These are phyloP conservation scores for Graphilbum sp. DNA, from an alignment of 2,329 filamentous ascomycete genomes.

Conservation along the genomic window DNA sequence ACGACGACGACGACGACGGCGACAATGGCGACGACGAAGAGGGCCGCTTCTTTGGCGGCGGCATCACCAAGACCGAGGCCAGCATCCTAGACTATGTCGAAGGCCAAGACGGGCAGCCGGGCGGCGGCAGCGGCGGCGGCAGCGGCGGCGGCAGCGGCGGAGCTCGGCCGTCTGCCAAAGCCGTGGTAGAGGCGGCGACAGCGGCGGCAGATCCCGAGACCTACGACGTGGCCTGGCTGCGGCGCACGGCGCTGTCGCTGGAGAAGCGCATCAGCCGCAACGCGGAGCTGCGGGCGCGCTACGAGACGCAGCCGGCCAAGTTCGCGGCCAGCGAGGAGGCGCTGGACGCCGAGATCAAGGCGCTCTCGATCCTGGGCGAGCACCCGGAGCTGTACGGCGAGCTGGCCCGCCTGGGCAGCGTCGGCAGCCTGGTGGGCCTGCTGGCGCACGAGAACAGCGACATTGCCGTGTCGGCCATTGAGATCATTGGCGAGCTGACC, in stretches of 20 bases:
- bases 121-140: constrained; percentile 19
- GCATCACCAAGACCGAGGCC: constrained; percentile 65
- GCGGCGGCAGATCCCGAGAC: constrained; percentile 45
- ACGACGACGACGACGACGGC: constrained; percentile 20
- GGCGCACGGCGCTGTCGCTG: constrained; percentile 65
- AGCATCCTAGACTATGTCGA: constrained; percentile 84
- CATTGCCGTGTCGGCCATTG: constrained; percentile 79
- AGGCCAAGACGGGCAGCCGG: constrained; percentile 25
- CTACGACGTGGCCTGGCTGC: constrained; percentile 71
- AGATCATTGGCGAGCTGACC: constrained; percentile 79
- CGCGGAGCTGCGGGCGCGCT: constrained; percentile 71
- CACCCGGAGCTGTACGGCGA: constrained; percentile 71
- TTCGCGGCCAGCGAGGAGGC: constrained; percentile 81
- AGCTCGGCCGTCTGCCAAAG: no score
- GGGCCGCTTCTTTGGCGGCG: constrained; percentile 88
- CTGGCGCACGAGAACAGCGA: constrained; percentile 94
- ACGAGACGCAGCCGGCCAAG: constrained; percentile 63
- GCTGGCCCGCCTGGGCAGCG: constrained; percentile 59
- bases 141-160: constrained; percentile 16
- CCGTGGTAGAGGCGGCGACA: constrained; percentile 43
- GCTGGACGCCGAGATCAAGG: constrained; percentile 75
- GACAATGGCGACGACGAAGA: constrained; percentile 81
- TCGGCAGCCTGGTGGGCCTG: constrained; percentile 58
- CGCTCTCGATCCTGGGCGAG: constrained; percentile 71
- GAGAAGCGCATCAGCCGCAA: constrained; percentile 88